These are phyloP conservation scores for Irpex sp. DNA, from an alignment of 1,284 basidiomycete species.

Conservation along the genomic window DNA sequence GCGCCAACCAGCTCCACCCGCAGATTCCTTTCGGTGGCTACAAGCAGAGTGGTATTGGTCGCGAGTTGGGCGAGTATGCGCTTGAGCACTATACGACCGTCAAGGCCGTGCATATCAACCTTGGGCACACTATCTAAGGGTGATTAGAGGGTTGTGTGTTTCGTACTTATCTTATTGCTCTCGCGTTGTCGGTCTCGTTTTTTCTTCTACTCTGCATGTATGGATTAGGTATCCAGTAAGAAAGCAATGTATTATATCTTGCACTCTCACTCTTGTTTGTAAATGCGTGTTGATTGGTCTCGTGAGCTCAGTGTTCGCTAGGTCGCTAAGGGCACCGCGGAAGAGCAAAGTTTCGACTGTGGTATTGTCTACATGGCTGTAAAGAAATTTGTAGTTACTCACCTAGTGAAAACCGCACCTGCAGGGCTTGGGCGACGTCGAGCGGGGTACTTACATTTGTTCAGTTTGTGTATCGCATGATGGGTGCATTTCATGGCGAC, in stretches of 20 bases:
- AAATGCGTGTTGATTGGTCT: background rate
- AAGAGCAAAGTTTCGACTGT: no score
- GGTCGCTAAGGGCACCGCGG: no score
- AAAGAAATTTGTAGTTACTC: no score
- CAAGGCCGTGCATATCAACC: conserved; percentile 84
- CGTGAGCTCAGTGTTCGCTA: background rate
- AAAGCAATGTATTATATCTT: background rate
- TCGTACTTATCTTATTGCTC: background rate
- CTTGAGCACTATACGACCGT: conserved; percentile 63
- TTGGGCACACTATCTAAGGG: conserved; percentile 33
- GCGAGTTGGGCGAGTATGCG: conserved; percentile 85
- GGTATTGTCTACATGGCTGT: no score
- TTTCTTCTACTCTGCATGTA: background rate
- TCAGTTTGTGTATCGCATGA: no score
- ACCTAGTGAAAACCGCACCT: no score
- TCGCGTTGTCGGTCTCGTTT: background rate
- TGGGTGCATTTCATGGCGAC: no score
- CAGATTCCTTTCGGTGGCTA: conserved; percentile 86
- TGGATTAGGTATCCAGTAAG: background rate
- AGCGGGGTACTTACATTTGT: no score
- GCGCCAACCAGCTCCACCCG: conserved; percentile 33
- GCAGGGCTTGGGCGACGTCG: no score
- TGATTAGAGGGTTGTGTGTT: background rate
- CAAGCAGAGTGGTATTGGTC: conserved; percentile 84
- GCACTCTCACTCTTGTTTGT: background rate